Percentiles rank a stretch among this genome's conserved stretches.
These are phyloP conservation scores for Mycena vulgaris DNA, from an alignment of 768 basidiomycete species.

Conservation along the genomic window DNA sequence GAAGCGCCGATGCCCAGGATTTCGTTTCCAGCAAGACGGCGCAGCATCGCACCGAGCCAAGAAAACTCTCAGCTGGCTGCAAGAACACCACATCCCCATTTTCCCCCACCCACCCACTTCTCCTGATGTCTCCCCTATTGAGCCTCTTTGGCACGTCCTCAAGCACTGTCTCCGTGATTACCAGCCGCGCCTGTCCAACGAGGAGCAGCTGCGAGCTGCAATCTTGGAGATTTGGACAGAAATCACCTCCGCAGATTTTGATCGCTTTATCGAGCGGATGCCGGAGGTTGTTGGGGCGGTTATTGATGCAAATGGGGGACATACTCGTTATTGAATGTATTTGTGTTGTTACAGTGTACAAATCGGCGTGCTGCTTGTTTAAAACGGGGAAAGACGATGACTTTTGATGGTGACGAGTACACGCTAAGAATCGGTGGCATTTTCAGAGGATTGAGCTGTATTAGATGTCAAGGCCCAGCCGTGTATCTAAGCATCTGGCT, in stretches of 20 bases:
- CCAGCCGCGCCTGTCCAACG: background rate
- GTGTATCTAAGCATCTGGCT: too few species aligned
- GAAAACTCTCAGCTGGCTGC: conserved; percentile 20
- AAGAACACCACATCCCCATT: background rate
- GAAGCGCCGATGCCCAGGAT: conserved; percentile 4
- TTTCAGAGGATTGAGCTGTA: too few species aligned
- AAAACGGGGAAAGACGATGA: too few species aligned
- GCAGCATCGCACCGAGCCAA: conserved; percentile 17
- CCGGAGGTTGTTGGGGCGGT: conserved; percentile 28
- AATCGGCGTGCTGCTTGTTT: too few species aligned
- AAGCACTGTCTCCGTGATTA: background rate
- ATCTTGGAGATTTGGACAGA: conserved; percentile 24
- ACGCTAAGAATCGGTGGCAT: too few species aligned
- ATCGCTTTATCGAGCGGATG: conserved; percentile 37
- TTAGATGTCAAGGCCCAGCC: too few species aligned
- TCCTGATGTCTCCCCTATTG: too few species aligned
- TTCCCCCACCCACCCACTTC: conserved; percentile 27
- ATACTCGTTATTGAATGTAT: too few species aligned
- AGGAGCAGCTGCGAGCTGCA: conserved; percentile 3
- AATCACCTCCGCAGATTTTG: conserved; percentile 30
- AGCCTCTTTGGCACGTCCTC: conserved; percentile 28
- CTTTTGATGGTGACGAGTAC: too few species aligned
- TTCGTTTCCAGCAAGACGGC: too few species aligned
- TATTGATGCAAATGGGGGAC: too few species aligned
- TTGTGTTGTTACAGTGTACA: too few species aligned